Base-by-base conservation (phyloP, 495 filamentous ascomycete species). In the Letharia columbiana region DNA sequence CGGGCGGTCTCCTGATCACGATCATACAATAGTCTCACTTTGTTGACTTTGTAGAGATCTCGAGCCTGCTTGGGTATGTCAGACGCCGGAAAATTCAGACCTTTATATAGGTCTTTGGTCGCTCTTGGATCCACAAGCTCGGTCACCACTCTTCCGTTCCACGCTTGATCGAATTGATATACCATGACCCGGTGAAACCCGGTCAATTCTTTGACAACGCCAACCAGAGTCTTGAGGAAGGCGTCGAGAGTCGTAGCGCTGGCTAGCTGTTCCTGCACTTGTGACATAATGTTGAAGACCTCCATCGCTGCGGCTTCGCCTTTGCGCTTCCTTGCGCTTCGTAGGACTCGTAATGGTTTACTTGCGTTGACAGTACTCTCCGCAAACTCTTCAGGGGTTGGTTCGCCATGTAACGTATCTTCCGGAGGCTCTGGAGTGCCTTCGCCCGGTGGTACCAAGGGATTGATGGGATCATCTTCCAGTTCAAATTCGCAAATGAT, bases 171-270 rank as follows among this genome's bases (percentile, higher is more conserved):
- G 68, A 96, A 98, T 71, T 95, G 91, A 74, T 96, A 96, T 20
- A 98, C 83, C 88, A 96, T 89, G 13, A 96, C 89, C 3, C 92
- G 89, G 70, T 96, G 91, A 69, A 97, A 98, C 0, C 92, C 92
- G 0, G 91, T 96, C 40, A 98, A 74, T 67, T 96, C 92, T 71
- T 95, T 91, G 31, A 94, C 66, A 37, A 86, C 86, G n/a, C 90
- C 89, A 1, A 91, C 86, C 44, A 91, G 70, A 47, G 91, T 81
- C 69, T 90, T 89, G 10, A 92, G 75, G 64, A 92, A 89, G 20
- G 62, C 74, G 15, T 89, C 86, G 11, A 94, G 76, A 65, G 81
- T 86, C 40, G 85, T 80, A 11, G 90, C 87, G 12, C 82, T 84
- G 31, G 88, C 82, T 28, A 94, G 78, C 72, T 90, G 88, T 68